These are phyloP conservation scores for Saturnispora hagleri DNA, from an alignment of 805 yeast species.

Conservation along the genomic window DNA sequence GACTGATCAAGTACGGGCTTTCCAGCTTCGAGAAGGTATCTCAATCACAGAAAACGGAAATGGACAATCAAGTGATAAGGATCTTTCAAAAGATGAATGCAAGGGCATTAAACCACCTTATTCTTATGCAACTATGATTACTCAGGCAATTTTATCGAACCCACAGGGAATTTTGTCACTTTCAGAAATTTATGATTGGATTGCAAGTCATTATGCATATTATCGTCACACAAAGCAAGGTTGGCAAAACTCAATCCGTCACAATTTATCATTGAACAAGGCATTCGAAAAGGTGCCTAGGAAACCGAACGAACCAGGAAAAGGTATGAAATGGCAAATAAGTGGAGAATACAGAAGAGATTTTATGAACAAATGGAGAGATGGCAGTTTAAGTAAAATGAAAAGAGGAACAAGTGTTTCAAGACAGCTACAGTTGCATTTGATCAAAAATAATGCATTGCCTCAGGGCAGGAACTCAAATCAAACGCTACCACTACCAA, in stretches of 20 bases:
- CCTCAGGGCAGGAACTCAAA: slow-evolving; percentile 32
- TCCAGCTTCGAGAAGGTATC: slow-evolving; percentile 28
- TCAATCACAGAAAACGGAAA: slow-evolving; percentile 7
- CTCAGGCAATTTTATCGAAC: slow-evolving; percentile 89
- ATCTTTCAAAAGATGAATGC: slow-evolving; percentile 81
- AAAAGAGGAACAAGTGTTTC: slow-evolving; percentile 77
- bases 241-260: slow-evolving; percentile 98
- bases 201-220: slow-evolving; percentile 77
- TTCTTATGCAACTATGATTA: slow-evolving; percentile 95
- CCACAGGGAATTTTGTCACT: slow-evolving; percentile 81
- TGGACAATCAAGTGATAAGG: slow-evolving; percentile 30
- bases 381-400: slow-evolving; percentile 63
- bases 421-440: slow-evolving; percentile 68
- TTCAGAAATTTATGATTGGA: slow-evolving; percentile 90
- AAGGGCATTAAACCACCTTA: slow-evolving; percentile 94
- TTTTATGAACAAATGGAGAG: slow-evolving; percentile 68
- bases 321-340: slow-evolving; percentile 99
- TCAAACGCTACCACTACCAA: neutral
- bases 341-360: slow-evolving; percentile 77
- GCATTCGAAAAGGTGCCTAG: slow-evolving; percentile 98
- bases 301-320: slow-evolving; percentile 93
- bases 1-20: slow-evolving; percentile 31
- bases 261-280: slow-evolving; percentile 86
- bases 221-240: slow-evolving; percentile 90
- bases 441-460: slow-evolving; percentile 46